A percentile compares a stretch with the other conserved stretches of the same genome.
phyloP scores from a whole-genome alignment of 2,329 filamentous ascomycete genomes.

The Drechslerella dactyloides region DNA sequence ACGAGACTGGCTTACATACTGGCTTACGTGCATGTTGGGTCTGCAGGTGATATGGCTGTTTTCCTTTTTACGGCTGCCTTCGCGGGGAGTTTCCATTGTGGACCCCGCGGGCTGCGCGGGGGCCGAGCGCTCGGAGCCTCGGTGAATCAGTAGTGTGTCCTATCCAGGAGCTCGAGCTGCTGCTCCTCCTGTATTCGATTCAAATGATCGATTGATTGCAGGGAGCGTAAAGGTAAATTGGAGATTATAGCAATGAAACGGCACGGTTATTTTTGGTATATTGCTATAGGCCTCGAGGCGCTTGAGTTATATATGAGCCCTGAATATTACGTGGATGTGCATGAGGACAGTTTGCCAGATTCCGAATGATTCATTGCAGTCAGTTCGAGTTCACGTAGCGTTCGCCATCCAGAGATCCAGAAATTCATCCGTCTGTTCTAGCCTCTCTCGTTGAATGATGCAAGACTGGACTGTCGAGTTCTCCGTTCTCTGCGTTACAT shows the following conservation, averaged over 20 bases:
- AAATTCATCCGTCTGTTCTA: not conserved
- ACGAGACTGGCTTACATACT: too few species aligned
- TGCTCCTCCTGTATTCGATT: too few species aligned
- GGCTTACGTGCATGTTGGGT: too few species aligned
- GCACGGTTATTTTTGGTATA: slow-evolving; percentile 1
- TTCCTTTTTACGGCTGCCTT: not conserved
- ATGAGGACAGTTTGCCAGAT: not conserved
- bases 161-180: too few species aligned
- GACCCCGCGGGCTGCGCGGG: slow-evolving; percentile 3
- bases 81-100: not conserved
- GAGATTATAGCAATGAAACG: not conserved
- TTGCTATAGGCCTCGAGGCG: not conserved
- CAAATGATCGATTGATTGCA: not conserved
- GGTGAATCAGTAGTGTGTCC: too few species aligned
- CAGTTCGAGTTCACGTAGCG: not conserved
- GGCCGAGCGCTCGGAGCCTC: not conserved
- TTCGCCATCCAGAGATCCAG: too few species aligned
- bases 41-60: not conserved
- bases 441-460: not conserved
- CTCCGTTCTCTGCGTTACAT: too few species aligned
- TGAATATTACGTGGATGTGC: not conserved
- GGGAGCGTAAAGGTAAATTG: too few species aligned
- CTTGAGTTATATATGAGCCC: not conserved
- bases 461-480: too few species aligned
- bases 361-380: not conserved